Conservation (phyloP, 129 eudicot genomes). For the Heracleum sosnowskyi region DNA sequence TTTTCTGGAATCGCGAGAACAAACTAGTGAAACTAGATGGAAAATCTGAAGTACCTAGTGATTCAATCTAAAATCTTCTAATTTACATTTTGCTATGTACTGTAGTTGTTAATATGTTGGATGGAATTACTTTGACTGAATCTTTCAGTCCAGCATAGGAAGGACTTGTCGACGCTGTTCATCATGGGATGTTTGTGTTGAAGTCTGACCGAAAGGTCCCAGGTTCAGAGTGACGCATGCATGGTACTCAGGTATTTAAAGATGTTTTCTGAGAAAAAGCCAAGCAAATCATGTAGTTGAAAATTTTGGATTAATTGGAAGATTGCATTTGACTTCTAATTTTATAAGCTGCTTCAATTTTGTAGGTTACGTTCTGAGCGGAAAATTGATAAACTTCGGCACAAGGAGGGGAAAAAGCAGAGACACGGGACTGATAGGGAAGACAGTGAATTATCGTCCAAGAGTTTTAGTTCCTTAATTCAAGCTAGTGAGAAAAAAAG, state of each 20-base stretch:
- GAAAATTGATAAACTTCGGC: conserved; percentile 91
- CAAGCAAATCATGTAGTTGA: background rate
- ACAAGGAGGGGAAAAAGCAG: conserved; percentile 88
- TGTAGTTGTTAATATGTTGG: background rate
- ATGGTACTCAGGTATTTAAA: conserved; percentile 77
- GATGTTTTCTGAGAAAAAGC: background rate
- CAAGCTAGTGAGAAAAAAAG: conserved; percentile 91
- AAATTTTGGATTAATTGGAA: conserved; percentile 6
- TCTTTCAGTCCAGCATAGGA: conserved; percentile 60
- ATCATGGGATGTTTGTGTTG: conserved; percentile 65
- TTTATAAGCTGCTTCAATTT: background rate
- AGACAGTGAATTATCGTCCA: conserved; percentile 52
- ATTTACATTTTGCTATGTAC: background rate
- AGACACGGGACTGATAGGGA: conserved; percentile 76
- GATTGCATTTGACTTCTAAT: conserved; percentile 8
- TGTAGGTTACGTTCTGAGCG: conserved; percentile 84
- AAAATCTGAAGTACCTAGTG: background rate
- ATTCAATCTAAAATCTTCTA: background rate
- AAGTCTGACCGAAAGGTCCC: conserved; percentile 68
- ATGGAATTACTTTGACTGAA: background rate
- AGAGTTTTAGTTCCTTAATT: conserved; percentile 68
- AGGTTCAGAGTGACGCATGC: conserved; percentile 59
- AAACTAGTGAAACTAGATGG: background rate
- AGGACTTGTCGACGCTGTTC: conserved; percentile 80
- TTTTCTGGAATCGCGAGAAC: background rate